Evolutionary conservation across 1,284 basidiomycete genomes (phyloP), one percentile per base, ranked within the genome.

Genomic region (Fomitopsis schrenkii): DNA sequence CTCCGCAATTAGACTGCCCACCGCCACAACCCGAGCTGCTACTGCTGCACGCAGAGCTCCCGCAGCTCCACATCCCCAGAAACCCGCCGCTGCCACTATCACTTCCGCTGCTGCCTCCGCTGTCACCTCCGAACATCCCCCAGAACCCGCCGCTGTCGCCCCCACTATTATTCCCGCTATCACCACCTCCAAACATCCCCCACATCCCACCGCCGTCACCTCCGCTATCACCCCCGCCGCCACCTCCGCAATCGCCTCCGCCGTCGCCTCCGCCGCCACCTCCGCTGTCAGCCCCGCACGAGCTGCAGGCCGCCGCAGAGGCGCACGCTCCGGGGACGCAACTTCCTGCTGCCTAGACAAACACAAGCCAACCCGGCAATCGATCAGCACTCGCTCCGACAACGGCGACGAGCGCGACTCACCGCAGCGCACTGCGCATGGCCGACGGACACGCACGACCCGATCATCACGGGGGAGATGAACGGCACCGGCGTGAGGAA

Each of bases 401-500:
- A 55, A 38, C 53, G 30, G 30, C 30, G 4, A 33, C n/a, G n/a
- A n/a, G 17, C 2, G 4, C 30, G 44, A 57, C 59, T 61, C 59
- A 57, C 59, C 53, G 54, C 54, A 12, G 28, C 59, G 22, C 53
- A 61, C 14, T 8, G 5, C 5, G 2, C 14, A 8, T 55, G 35
- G 36, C 57, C 9, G 50, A 48, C 30, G 9, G 60, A 61, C 30
- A 65, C 67, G 42, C 64, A 65, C 38, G n/a, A n/a, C 38, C 38
- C 3, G 10, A 9, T 57, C 59, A 28, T 26, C 57, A 59, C 52
- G 14, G 64, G 62, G 54, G 53, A 61, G 8, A 46, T 6, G 28
- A 50, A 50, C 48, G 48, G 48, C 48, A 50, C 48, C 2, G 48
- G 48, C 22, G 48, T 33, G 4, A 50, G 48, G 48, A 50, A 50